phyloP scores from a whole-genome alignment of 2,329 filamentous ascomycete species.

The Spiromastix sp. region DNA sequence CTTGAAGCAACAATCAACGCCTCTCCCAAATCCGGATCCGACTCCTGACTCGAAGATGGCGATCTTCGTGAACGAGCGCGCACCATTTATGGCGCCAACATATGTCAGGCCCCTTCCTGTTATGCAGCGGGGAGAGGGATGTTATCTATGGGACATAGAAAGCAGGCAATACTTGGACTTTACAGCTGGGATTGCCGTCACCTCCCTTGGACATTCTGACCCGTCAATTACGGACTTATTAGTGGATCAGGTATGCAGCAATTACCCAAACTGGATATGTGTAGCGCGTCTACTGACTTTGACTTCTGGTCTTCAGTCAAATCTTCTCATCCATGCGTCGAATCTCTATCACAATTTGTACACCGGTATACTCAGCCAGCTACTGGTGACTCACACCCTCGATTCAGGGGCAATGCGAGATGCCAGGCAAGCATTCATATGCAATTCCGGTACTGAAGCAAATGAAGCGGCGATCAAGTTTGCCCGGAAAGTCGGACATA shows the following conservation, averaged over 20 bases:
- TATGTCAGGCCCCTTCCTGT: constrained; percentile 85
- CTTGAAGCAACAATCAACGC: too few relatives aligned
- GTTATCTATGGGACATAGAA: constrained; percentile 82
- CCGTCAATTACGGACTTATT: constrained; percentile 64
- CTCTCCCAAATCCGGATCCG: constrained; percentile 61
- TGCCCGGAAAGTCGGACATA: constrained; percentile 79
- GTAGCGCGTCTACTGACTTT: not conserved
- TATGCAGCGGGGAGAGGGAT: constrained; percentile 79
- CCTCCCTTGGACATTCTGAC: constrained; percentile 83
- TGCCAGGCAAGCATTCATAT: constrained; percentile 74
- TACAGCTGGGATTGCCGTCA: constrained; percentile 92
- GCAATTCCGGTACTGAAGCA: constrained; percentile 92
- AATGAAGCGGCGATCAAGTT: constrained; percentile 99
- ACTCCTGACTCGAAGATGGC: constrained; percentile 62
- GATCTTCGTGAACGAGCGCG: constrained; percentile 62
- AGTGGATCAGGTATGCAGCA: constrained; percentile 56
- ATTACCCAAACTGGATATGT: constrained; percentile 1
- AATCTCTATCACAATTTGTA: constrained; percentile 97
- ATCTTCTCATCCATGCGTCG: constrained; percentile 78
- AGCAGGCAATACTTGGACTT: constrained; percentile 87
- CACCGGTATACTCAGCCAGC: constrained; percentile 79
- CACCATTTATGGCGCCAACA: constrained; percentile 88
- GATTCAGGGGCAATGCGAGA: constrained; percentile 73
- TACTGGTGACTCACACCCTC: constrained; percentile 70
- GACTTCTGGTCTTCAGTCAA: constrained; percentile 33